phyloP scores from a whole-genome alignment of 2,329 filamentous ascomycete genomes.

The Trichoderma koningii region DNA sequence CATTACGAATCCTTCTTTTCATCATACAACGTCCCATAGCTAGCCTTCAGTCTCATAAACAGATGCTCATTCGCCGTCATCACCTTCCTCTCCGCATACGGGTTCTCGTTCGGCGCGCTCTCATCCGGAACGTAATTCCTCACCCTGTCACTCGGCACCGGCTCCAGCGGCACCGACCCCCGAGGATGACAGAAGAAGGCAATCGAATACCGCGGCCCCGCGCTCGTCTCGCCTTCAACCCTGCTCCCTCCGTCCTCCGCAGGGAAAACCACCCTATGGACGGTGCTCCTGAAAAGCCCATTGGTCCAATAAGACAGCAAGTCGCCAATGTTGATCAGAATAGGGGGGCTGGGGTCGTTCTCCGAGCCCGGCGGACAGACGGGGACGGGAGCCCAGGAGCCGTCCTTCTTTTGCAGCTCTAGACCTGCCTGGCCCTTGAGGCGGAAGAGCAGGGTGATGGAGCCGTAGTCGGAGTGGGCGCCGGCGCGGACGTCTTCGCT shows the following conservation, averaged over 20 bases:
- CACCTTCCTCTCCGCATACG: conserved; percentile 55
- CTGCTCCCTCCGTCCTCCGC: conserved; percentile 30
- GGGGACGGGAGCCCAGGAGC: conserved; percentile 63
- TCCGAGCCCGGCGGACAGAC: conserved; percentile 65
- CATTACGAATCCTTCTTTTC: conserved; percentile 39
- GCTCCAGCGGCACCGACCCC: conserved; percentile 52
- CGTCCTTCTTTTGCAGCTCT: conserved; percentile 69
- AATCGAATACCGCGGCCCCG: conserved; percentile 63
- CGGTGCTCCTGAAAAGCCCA: conserved; percentile 80
- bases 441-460: conserved; percentile 78
- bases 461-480: conserved; percentile 86
- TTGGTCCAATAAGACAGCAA: conserved; percentile 85
- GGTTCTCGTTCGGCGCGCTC: conserved; percentile 43
- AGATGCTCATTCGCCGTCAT: conserved; percentile 67
- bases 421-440: conserved; percentile 81
- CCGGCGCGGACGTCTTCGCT: conserved; percentile 75
- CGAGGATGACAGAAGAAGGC: conserved; percentile 70
- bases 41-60: conserved; percentile 60
- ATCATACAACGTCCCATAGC: conserved; percentile 58
- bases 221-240: conserved; percentile 49
- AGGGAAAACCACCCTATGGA: conserved; percentile 82
- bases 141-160: conserved; percentile 63
- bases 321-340: conserved; percentile 76
- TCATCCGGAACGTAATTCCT: conserved; percentile 43
- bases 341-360: conserved; percentile 64